Evolutionary conservation across 1,284 basidiomycete genomes (phyloP).

Genomic region (Cryptococcus sp.): DNA sequence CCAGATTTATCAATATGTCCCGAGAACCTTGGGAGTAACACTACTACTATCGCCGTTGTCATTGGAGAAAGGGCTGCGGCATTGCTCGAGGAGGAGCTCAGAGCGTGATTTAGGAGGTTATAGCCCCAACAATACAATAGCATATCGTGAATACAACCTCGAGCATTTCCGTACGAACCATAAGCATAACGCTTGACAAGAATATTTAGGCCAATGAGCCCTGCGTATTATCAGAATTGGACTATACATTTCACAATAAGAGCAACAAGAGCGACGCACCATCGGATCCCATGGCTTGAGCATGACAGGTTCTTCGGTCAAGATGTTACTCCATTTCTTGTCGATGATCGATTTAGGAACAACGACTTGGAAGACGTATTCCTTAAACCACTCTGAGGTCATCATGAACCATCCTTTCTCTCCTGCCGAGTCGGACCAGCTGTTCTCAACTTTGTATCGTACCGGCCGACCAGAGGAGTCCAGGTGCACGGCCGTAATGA

Average conservation of each 20-base stretch:
- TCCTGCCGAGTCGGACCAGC: constrained; percentile 80
- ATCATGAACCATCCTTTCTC: constrained; percentile 91
- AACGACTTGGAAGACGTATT: constrained; percentile 76
- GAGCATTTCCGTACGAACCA: too few species aligned
- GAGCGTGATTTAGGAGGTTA: background rate
- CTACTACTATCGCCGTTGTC: constrained; percentile 57
- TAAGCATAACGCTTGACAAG: too few species aligned
- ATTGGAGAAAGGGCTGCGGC: constrained; percentile 60
- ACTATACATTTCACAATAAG: too few species aligned
- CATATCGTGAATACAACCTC: too few species aligned
- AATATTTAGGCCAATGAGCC: too few species aligned
- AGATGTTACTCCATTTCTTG: constrained; percentile 76
- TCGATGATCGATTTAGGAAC: constrained; percentile 76
- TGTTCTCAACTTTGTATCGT: constrained; percentile 93
- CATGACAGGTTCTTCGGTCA: constrained; percentile 67
- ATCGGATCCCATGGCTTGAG: constrained; percentile 89
- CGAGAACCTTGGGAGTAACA: constrained; percentile 59
- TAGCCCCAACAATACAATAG: too few species aligned
- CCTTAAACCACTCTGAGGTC: constrained; percentile 86
- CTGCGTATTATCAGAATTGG: too few species aligned
- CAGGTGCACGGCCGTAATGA: constrained; percentile 88
- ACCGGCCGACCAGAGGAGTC: constrained; percentile 73
- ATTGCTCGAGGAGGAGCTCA: constrained; percentile 57
- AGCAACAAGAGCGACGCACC: constrained; percentile 56
- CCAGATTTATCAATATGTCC: constrained; percentile 58